These are phyloP conservation scores for Protomyces macrosporus DNA, from an alignment of 1,139 yeast genomes.

Conservation along the genomic window DNA sequence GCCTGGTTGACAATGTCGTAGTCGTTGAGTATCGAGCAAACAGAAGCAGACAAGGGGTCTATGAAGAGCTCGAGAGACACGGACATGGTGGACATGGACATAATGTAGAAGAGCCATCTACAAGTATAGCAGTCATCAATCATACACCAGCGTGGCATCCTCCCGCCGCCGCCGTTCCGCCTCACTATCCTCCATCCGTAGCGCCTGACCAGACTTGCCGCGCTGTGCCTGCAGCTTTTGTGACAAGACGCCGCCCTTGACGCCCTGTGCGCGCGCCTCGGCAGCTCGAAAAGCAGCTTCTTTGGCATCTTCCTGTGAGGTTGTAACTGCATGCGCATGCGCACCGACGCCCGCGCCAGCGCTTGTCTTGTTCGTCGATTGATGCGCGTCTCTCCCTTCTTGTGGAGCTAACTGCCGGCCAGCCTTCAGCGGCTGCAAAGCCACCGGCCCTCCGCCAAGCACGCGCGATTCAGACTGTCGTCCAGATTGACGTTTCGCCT, in stretches of 20 bases:
- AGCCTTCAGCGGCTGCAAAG: no score
- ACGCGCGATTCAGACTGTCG: neutral
- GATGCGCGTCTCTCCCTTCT: no score
- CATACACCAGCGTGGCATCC: neutral
- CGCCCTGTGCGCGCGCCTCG: neutral
- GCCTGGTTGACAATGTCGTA: neutral
- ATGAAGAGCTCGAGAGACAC: no score
- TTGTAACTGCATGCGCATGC: no score
- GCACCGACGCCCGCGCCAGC: no score
- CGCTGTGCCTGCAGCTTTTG: neutral
- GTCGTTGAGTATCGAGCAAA: no score
- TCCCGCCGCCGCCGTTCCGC: neutral
- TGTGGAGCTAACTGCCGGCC: no score
- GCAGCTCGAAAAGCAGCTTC: neutral
- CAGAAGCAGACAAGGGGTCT: no score
- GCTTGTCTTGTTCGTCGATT: no score
- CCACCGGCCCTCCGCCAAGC: neutral
- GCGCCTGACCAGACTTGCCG: neutral
- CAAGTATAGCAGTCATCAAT: neutral
- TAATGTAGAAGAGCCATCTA: neutral
- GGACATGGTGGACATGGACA: neutral
- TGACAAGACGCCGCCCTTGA: neutral
- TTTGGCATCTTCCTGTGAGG: neutral
- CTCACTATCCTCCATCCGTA: neutral
- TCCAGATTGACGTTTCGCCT: neutral